Evolutionary conservation across 768 basidiomycete genomes (phyloP).

Genomic region (Rhodotorula babjevae): DNA sequence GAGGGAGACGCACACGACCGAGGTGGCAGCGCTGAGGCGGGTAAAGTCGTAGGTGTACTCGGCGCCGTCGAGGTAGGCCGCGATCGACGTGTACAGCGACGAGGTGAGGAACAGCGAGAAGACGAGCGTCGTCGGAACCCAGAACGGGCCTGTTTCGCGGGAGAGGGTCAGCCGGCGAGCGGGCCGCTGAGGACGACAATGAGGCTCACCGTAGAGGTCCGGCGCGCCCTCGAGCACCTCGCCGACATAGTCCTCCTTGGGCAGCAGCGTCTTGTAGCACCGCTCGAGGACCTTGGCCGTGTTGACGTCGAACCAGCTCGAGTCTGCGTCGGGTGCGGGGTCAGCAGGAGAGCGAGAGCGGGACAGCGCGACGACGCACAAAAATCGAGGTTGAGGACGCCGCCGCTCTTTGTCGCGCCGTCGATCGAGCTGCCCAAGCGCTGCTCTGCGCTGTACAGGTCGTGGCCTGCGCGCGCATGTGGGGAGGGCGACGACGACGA

Average conservation of each 20-base stretch:
- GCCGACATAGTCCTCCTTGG: constrained; percentile 40
- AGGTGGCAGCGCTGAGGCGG: constrained; percentile 72
- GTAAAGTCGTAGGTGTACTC: constrained; percentile 79
- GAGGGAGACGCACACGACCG: constrained; percentile 54
- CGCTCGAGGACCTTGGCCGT: constrained; percentile 40
- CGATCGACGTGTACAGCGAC: constrained; percentile 79
- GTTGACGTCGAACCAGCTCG: constrained; percentile 81
- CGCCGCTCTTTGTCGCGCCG: constrained; percentile 33
- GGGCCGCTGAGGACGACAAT: neutral
- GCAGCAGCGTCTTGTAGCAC: constrained; percentile 42
- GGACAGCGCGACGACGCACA: constrained; percentile 5
- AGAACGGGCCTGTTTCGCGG: constrained; percentile 73
- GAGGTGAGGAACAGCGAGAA: constrained; percentile 90
- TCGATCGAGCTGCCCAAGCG: constrained; percentile 20
- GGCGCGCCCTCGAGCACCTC: constrained; percentile 30
- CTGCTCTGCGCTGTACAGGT: constrained; percentile 18
- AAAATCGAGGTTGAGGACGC: constrained; percentile 34
- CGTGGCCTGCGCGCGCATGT: neutral
- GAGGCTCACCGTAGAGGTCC: constrained; percentile 34
- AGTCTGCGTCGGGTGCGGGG: constrained; percentile 48
- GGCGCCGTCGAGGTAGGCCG: constrained; percentile 70
- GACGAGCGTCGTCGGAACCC: constrained; percentile 92
- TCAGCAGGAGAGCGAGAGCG: neutral
- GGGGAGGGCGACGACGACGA: constrained; percentile 5
- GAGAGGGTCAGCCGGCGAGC: constrained; percentile 47